A percentile compares a stretch with the other conserved stretches of the same genome.
phyloP scores from a whole-genome alignment of 2,329 filamentous ascomycete genomes.

The Clarireedia hainanense region DNA sequence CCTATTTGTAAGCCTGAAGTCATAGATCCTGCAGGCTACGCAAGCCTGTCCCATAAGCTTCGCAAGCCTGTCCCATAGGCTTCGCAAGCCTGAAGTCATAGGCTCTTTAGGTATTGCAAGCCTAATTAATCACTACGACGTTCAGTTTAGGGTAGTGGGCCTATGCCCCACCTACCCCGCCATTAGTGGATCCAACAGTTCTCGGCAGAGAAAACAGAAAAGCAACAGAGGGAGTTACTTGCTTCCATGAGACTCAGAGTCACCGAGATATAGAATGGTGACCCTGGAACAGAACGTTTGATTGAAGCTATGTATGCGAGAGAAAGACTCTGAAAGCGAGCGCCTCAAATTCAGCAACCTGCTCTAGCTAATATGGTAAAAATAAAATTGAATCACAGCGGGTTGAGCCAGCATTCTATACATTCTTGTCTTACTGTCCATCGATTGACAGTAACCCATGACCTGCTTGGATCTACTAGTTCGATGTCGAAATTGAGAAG shows the following conservation, averaged over 20 bases:
- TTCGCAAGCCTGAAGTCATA: no score
- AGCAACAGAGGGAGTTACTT: background rate
- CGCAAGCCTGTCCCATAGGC: no score
- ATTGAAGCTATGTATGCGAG: background rate
- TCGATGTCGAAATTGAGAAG: constrained; percentile 44
- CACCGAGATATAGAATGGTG: background rate
- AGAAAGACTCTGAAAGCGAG: background rate
- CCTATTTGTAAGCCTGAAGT: no score
- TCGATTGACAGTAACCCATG: background rate
- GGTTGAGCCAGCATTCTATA: background rate
- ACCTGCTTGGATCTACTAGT: background rate
- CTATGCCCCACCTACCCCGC: no score
- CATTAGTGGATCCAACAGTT: no score
- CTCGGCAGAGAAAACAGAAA: background rate
- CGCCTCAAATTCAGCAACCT: background rate
- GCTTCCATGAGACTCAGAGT: background rate
- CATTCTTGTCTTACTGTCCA: background rate
- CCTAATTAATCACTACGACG: no score
- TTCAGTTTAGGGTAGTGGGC: no score
- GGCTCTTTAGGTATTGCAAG: no score
- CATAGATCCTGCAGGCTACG: no score
- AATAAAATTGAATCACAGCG: background rate
- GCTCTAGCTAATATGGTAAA: background rate
- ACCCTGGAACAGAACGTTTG: background rate
- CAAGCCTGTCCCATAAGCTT: no score